A percentile compares a stretch with the other conserved stretches of the same genome.
Conservation (phyloP, 495 filamentous ascomycete species). For the Bacidia rubella region DNA sequence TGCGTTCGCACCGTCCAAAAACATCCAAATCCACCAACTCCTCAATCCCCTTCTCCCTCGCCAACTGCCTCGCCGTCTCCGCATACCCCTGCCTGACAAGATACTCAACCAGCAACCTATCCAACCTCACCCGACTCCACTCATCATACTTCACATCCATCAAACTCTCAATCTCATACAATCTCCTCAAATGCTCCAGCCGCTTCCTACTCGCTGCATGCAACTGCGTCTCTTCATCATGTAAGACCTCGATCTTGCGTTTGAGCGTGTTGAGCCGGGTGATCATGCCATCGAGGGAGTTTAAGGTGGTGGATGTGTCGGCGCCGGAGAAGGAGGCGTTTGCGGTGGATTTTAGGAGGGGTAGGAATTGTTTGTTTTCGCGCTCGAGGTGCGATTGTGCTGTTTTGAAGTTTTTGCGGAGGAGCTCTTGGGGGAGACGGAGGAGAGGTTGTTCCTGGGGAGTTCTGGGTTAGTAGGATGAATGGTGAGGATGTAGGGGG, state of each 20-base stretch:
- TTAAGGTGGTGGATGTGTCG: conserved; percentile 54
- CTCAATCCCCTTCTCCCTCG: conserved; percentile 54
- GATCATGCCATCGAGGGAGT: conserved; percentile 72
- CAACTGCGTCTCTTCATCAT: conserved; percentile 63
- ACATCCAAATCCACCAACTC: conserved; percentile 81
- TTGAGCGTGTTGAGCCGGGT: conserved; percentile 71
- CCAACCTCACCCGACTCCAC: conserved; percentile 70
- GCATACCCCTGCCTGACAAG: conserved; percentile 71
- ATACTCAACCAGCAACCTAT: conserved; percentile 82
- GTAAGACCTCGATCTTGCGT: conserved; percentile 63
- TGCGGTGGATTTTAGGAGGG: conserved; percentile 53
- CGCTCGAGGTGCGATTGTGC: conserved; percentile 73
- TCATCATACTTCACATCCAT: conserved; percentile 88
- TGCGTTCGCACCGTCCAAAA: conserved; percentile 67
- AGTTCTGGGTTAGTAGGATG: conserved; percentile 6
- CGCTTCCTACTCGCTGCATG: conserved; percentile 62
- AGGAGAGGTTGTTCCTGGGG: conserved; percentile 86
- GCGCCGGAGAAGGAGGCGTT: conserved; percentile 49
- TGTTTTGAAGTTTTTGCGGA: conserved; percentile 83
- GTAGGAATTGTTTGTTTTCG: conserved; percentile 55
- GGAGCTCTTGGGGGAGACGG: conserved; percentile 77
- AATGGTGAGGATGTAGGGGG: not conserved
- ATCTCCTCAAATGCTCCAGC: conserved; percentile 62
- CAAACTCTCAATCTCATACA: conserved; percentile 67
- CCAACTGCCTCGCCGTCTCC: conserved; percentile 61